Conservation (phyloP, 2,329 filamentous ascomycete species). For the Pseudophaeomoniella oleicola region DNA sequence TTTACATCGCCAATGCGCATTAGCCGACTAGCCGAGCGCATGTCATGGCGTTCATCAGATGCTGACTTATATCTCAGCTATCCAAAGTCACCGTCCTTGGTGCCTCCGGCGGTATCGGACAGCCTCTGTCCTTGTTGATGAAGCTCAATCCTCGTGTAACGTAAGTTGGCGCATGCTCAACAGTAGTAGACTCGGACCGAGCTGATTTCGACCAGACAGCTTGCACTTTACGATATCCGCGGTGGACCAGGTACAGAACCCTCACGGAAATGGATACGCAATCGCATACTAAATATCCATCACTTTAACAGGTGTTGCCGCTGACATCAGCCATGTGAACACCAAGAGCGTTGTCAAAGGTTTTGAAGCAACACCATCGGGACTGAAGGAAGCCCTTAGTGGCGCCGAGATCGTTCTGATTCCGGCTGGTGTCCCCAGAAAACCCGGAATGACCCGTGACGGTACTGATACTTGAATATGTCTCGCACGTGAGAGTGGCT, state of each 20-base stretch:
- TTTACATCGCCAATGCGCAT: constrained; percentile 6
- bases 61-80: constrained; percentile 40
- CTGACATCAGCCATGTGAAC: constrained; percentile 98
- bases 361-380: constrained; percentile 62
- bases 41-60: too few relatives aligned
- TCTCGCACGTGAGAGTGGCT: too few relatives aligned
- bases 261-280: too few relatives aligned
- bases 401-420: constrained; percentile 91
- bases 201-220: constrained; percentile 36
- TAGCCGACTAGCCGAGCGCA: neutral
- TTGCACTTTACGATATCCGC: constrained; percentile 96
- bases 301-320: constrained; percentile 64
- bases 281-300: too few relatives aligned
- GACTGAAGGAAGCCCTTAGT: constrained; percentile 67
- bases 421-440: constrained; percentile 94
- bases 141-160: constrained; percentile 96
- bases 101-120: constrained; percentile 94
- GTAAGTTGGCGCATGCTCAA: constrained; percentile 4
- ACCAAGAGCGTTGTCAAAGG: constrained; percentile 91
- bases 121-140: constrained; percentile 91
- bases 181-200: neutral
- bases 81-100: constrained; percentile 97
- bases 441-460: constrained; percentile 99
- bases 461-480: constrained; percentile 32
- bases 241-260: constrained; percentile 79